These are phyloP conservation scores for Chloropicon primus DNA, from an alignment of 139 green algal genomes.

Conservation along the genomic window DNA sequence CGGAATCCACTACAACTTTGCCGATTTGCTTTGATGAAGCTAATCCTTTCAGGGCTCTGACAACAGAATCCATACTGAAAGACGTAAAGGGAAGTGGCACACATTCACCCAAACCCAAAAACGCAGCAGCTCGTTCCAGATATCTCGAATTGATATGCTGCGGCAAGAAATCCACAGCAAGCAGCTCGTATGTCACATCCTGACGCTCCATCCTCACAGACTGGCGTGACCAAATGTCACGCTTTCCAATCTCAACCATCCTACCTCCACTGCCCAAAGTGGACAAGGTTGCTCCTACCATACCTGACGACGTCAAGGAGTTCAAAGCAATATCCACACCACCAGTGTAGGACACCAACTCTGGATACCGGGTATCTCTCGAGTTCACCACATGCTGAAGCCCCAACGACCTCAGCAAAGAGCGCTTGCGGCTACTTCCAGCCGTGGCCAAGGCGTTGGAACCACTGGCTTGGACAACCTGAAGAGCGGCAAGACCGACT, in stretches of 20 bases:
- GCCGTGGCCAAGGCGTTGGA: slow-evolving; percentile 32
- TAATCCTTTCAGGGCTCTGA: background rate
- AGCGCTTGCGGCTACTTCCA: slow-evolving; percentile 39
- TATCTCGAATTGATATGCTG: background rate
- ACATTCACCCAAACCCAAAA: background rate
- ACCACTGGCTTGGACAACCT: slow-evolving; percentile 17
- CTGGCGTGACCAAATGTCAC: slow-evolving; percentile 61
- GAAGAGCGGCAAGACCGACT: slow-evolving; percentile 24
- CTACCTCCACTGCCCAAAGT: slow-evolving; percentile 30
- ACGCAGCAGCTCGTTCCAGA: background rate
- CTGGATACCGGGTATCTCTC: background rate
- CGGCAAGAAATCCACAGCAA: slow-evolving; percentile 80
- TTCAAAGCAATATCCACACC: slow-evolving; percentile 56
- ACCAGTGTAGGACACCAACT: background rate
- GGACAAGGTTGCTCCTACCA: slow-evolving; percentile 63
- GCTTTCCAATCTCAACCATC: slow-evolving; percentile 77
- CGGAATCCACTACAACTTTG: background rate
- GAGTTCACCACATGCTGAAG: background rate
- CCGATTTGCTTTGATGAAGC: background rate
- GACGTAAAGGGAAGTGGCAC: background rate
- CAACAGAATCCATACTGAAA: background rate
- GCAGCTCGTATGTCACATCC: slow-evolving; percentile 51
- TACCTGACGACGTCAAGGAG: slow-evolving; percentile 71
- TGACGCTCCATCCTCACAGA: slow-evolving; percentile 49
- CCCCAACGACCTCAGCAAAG: slow-evolving; percentile 25